A percentile compares a stretch with the other conserved stretches of the same genome.
Conservation (phyloP, 202 grass and related monocot genomes). For the Bolboschoenoplectus hybrid region DNA sequence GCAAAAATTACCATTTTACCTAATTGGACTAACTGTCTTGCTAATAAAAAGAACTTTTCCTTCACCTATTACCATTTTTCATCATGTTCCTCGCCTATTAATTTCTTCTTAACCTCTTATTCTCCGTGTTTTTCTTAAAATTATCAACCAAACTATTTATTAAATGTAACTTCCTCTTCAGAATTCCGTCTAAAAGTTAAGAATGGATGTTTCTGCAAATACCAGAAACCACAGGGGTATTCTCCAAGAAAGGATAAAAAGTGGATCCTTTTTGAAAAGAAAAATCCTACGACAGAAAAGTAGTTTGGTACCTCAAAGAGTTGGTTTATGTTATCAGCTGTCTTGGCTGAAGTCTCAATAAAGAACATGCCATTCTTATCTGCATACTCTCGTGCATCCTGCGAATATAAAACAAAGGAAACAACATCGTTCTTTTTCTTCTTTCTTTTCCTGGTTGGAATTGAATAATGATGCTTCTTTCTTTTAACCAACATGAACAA, state of each 20-base stretch:
- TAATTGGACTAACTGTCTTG: background rate
- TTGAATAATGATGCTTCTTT: background rate
- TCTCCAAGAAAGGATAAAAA: conserved; percentile 4
- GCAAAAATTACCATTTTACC: background rate
- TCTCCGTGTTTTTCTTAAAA: conserved; percentile 17
- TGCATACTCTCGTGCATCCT: conserved; percentile 85
- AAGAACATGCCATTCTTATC: conserved; percentile 94
- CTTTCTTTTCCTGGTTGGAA: conserved; percentile 2
- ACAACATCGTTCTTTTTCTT: conserved; percentile 19
- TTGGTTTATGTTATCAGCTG: conserved; percentile 92
- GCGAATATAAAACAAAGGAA: conserved; percentile 36
- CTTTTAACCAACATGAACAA: conserved; percentile 4
- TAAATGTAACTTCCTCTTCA: background rate
- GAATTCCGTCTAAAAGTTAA: background rate
- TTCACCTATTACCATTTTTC: background rate
- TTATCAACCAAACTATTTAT: conserved; percentile 1
- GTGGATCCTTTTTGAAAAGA: background rate
- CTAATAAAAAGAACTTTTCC: background rate
- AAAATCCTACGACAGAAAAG: background rate
- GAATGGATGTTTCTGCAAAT: background rate
- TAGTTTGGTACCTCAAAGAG: conserved; percentile 78
- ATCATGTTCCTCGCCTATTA: background rate
- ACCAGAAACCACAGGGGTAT: conserved; percentile 7
- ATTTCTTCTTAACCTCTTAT: conserved; percentile 5
- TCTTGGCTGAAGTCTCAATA: conserved; percentile 97